phyloP scores from a whole-genome alignment of 1,284 basidiomycete genomes.

The Melampsora larici-populina region DNA sequence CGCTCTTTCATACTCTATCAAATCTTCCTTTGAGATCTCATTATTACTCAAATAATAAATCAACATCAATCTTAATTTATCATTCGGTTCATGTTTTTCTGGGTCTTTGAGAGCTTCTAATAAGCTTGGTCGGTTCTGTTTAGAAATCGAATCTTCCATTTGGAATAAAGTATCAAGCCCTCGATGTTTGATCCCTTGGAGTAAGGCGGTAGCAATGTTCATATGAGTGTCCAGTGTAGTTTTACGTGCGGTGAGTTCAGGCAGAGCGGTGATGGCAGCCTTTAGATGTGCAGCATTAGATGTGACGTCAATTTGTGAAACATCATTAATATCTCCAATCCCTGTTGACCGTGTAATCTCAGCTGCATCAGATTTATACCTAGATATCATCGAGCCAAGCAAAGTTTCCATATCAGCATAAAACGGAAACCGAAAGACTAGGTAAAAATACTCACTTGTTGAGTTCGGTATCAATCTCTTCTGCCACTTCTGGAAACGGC shows the following conservation, averaged over 20 bases:
- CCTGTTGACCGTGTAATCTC: conserved; percentile 96
- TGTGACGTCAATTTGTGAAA: conserved; percentile 86
- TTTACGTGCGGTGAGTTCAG: conserved; percentile 93
- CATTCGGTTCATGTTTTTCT: conserved; percentile 63
- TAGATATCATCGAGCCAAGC: conserved; percentile 18
- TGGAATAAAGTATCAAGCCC: conserved; percentile 96
- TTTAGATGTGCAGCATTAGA: conserved; percentile 93
- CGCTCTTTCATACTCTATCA: conserved; percentile 80
- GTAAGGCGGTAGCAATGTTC: conserved; percentile 94
- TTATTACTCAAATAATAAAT: conserved; percentile 90
- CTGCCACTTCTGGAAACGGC: conserved; percentile 97
- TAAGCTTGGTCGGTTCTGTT: conserved; percentile 74
- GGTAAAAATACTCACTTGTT: conserved; percentile 59
- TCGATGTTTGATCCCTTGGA: conserved; percentile 93
- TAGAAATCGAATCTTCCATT: conserved; percentile 82
- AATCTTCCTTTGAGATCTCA: conserved; percentile 75
- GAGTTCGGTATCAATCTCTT: conserved; percentile 90
- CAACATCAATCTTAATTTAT: conserved; percentile 89
- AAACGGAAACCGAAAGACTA: background rate
- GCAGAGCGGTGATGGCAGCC: conserved; percentile 96
- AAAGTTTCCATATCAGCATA: background rate
- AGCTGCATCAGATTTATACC: conserved; percentile 91
- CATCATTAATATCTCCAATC: conserved; percentile 91
- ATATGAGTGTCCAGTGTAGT: conserved; percentile 96
- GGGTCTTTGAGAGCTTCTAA: conserved; percentile 74